Evolutionary conservation across 352 stramenopile genomes (phyloP).

Genomic region (Phytopythium cucurbitacearum): DNA sequence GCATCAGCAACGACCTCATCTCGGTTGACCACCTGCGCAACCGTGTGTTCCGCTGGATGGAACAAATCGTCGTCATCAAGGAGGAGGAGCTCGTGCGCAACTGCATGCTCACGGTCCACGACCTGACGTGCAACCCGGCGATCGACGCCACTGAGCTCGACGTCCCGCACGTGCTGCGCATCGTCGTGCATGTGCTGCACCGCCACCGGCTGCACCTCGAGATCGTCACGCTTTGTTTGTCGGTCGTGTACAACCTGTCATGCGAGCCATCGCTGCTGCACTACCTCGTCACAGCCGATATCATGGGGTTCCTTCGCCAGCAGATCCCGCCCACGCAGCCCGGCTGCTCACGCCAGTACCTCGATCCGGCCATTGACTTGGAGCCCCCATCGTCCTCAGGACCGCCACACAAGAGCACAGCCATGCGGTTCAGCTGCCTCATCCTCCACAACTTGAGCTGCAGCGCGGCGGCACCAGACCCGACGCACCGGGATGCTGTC

Average conservation of each 20-base stretch:
- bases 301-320: constrained; percentile 50
- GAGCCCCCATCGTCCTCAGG: not conserved
- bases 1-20: constrained; percentile 64
- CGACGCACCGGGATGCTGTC: constrained; percentile 10
- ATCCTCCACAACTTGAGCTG: constrained; percentile 79
- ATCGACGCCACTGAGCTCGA: constrained; percentile 52
- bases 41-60: constrained; percentile 72
- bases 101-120: constrained; percentile 72
- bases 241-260: constrained; percentile 73
- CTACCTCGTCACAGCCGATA: constrained; percentile 46
- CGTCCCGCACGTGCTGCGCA: constrained; percentile 58
- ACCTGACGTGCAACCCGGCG: constrained; percentile 56
- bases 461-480: constrained; percentile 5
- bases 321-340: constrained; percentile 19
- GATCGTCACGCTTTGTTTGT: constrained; percentile 61
- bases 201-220: constrained; percentile 42
- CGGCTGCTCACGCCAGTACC: not conserved
- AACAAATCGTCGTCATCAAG: constrained; percentile 77
- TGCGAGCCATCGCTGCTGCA: constrained; percentile 43
- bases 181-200: constrained; percentile 57
- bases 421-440: constrained; percentile 54
- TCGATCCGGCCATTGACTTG: not conserved
- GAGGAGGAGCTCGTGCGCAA: constrained; percentile 69
- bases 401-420: constrained; percentile 1
- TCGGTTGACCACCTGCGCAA: constrained; percentile 56